Evolutionary conservation across 106 monocot genomes (phyloP).

Genomic region (Chionographis japonica): DNA sequence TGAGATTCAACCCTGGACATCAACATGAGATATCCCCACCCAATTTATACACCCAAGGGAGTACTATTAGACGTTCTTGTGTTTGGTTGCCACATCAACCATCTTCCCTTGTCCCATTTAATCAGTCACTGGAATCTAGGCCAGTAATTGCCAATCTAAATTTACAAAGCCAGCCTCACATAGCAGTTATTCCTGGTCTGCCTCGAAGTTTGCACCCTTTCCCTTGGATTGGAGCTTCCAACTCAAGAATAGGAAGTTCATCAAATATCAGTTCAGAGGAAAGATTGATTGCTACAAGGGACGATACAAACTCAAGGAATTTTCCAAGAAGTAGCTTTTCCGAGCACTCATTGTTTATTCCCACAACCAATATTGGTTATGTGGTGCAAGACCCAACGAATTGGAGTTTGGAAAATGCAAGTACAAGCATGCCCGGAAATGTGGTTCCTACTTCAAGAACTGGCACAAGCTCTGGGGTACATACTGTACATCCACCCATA

Average conservation of each 20-base stretch:
- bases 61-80: constrained; percentile 25
- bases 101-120: constrained; percentile 22
- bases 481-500: constrained; percentile 28
- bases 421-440: constrained; percentile 25
- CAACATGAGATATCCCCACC: constrained; percentile 24
- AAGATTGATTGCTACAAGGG: constrained; percentile 20
- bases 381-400: constrained; percentile 37
- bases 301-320: constrained; percentile 24
- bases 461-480: constrained; percentile 11
- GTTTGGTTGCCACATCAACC: constrained; percentile 31
- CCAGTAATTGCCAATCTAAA: constrained; percentile 3
- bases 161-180: constrained; percentile 28
- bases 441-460: neutral
- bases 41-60: constrained; percentile 28
- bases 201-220: constrained; percentile 15
- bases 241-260: constrained; percentile 25
- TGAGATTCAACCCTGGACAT: constrained; percentile 34
- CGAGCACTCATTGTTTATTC: constrained; percentile 20
- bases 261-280: constrained; percentile 25
- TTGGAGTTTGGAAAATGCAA: constrained; percentile 31
- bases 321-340: constrained; percentile 9
- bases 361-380: constrained; percentile 20
- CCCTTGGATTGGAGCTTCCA: constrained; percentile 28
- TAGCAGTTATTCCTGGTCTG: constrained; percentile 19
- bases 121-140: constrained; percentile 31